Evolutionary conservation across 179 eudicot genomes (phyloP).

Genomic region (Silene noctiflora): DNA sequence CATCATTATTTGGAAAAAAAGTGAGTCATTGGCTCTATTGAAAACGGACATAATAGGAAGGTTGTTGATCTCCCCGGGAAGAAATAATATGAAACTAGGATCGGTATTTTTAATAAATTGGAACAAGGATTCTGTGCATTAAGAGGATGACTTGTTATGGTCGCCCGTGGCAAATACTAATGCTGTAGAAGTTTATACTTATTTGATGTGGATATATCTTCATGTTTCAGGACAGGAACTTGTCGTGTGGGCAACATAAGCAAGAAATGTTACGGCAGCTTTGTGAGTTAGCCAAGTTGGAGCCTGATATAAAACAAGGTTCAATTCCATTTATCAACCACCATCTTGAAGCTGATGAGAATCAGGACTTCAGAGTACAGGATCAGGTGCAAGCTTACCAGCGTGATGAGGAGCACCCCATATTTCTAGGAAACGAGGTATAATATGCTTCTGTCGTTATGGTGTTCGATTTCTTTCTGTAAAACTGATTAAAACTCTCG

Average conservation of each 20-base stretch:
- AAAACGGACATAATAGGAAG: neutral
- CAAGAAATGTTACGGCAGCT: conserved; percentile 73
- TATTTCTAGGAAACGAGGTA: conserved; percentile 49
- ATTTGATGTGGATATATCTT: conserved; percentile 16
- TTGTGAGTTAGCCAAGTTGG: conserved; percentile 57
- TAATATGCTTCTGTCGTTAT: conserved; percentile 11
- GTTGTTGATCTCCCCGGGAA: neutral
- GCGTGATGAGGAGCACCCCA: conserved; percentile 25
- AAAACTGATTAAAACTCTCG: neutral
- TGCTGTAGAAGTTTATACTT: neutral
- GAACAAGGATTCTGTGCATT: neutral
- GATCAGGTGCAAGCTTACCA: conserved; percentile 26
- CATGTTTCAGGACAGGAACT: conserved; percentile 60
- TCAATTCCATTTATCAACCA: conserved; percentile 20
- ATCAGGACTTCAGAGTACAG: conserved; percentile 30
- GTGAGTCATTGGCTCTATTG: neutral
- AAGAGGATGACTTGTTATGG: neutral
- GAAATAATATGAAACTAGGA: neutral
- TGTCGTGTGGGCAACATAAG: conserved; percentile 69
- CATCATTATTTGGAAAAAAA: neutral
- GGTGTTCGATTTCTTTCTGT: neutral
- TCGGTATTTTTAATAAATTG: neutral
- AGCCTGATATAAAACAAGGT: conserved; percentile 37
- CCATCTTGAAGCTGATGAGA: conserved; percentile 25
- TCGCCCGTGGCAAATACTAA: neutral